phyloP scores from a whole-genome alignment of 2,329 filamentous ascomycete species.

The Aspergillus cejpii region DNA sequence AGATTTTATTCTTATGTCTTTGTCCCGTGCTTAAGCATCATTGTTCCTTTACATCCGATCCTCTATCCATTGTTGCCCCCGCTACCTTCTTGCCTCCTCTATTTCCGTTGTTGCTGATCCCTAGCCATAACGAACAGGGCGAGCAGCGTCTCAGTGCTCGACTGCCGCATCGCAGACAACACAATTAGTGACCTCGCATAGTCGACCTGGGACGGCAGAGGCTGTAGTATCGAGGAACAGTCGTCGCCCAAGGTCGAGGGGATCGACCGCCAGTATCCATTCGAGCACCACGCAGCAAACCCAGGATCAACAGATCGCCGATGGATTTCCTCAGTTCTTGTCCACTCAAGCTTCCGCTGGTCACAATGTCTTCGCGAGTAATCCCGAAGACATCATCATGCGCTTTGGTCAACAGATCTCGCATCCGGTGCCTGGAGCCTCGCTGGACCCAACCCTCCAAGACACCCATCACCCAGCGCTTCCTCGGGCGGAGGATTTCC shows the following conservation, averaged over 20 bases:
- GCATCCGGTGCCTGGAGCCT: slow-evolving; percentile 32
- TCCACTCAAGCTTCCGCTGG: slow-evolving; percentile 29
- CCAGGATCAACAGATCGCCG: slow-evolving; percentile 37
- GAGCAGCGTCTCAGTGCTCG: slow-evolving; percentile 34
- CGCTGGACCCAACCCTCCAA: slow-evolving; percentile 35
- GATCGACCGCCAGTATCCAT: slow-evolving; percentile 44
- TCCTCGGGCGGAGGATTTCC: slow-evolving; percentile 36
- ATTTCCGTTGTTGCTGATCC: slow-evolving; percentile 12
- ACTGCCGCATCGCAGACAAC: slow-evolving; percentile 35
- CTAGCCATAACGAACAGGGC: slow-evolving; percentile 21
- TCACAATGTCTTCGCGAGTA: slow-evolving; percentile 34
- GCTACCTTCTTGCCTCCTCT: slow-evolving; percentile 2
- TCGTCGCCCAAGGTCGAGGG: slow-evolving; percentile 41
- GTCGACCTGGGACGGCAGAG: slow-evolving; percentile 38
- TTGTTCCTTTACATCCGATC: slow-evolving; percentile 1
- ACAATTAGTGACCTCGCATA: slow-evolving; percentile 33
- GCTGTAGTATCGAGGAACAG: slow-evolving; percentile 35
- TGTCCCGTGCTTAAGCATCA: neutral
- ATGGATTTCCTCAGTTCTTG: slow-evolving; percentile 37
- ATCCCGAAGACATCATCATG: slow-evolving; percentile 43
- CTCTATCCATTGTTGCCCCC: slow-evolving; percentile 2
- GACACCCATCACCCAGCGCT: slow-evolving; percentile 33
- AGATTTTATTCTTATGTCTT: slow-evolving; percentile 9
- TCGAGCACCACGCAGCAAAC: slow-evolving; percentile 43
- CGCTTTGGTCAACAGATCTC: slow-evolving; percentile 40